These are phyloP conservation scores for Lanmaoa rubissima DNA, from an alignment of 768 basidiomycete genomes.

Conservation along the genomic window DNA sequence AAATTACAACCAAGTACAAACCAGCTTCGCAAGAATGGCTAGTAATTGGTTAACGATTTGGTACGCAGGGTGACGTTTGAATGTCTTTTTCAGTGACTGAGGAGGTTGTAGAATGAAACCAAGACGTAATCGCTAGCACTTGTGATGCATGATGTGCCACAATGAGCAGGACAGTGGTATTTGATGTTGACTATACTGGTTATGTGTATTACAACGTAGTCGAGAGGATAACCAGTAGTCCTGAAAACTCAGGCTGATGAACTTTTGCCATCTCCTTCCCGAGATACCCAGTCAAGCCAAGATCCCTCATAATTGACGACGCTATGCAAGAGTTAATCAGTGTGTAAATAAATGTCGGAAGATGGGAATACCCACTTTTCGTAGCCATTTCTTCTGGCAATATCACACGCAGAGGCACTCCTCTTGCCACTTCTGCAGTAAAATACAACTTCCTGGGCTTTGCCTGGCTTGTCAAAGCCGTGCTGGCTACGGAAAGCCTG, in stretches of 20 bases:
- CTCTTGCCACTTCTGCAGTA: conserved; percentile 90
- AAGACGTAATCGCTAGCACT: not conserved
- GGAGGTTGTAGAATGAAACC: not conserved
- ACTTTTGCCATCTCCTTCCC: conserved; percentile 44
- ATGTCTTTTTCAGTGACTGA: not conserved
- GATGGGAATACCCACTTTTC: conserved; percentile 54
- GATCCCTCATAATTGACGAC: conserved; percentile 80
- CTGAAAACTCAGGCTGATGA: conserved; percentile 3
- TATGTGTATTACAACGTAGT: conserved; percentile 6
- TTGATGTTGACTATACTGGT: not conserved
- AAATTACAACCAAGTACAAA: not conserved
- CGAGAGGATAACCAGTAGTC: not conserved
- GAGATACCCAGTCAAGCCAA: conserved; percentile 81
- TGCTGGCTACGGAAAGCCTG: conserved; percentile 58
- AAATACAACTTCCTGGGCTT: conserved; percentile 75
- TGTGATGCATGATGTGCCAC: not conserved
- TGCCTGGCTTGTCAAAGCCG: conserved; percentile 73
- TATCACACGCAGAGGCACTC: conserved; percentile 77
- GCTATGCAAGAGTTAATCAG: conserved; percentile 29
- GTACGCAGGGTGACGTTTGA: not conserved
- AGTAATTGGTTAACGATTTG: too few species aligned
- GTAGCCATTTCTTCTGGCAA: conserved; percentile 79
- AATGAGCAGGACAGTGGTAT: not conserved
- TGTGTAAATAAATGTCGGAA: not conserved
- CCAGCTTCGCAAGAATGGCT: too few species aligned